A percentile compares a stretch with the other conserved stretches of the same genome.
These are phyloP conservation scores for Galerina sulciceps DNA, from an alignment of 768 basidiomycete genomes.

Conservation along the genomic window DNA sequence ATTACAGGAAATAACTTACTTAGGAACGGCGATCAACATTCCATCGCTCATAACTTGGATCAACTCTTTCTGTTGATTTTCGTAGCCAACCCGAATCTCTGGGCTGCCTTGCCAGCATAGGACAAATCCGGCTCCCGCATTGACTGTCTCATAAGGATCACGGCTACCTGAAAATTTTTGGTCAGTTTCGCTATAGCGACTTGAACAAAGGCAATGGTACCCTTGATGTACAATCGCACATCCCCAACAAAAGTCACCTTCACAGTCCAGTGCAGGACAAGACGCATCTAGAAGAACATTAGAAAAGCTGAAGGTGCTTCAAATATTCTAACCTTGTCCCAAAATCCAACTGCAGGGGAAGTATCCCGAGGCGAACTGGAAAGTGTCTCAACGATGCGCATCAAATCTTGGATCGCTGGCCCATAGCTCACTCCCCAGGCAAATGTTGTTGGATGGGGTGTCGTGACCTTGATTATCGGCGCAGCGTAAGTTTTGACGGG, in stretches of 20 bases:
- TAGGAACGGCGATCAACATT: constrained; percentile 84
- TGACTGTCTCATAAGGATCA: constrained; percentile 74
- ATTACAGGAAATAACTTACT: constrained; percentile 52
- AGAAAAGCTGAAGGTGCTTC: neutral
- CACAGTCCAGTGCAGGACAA: constrained; percentile 85
- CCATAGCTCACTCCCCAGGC: constrained; percentile 91
- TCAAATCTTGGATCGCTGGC: constrained; percentile 85
- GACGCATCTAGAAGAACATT: constrained; percentile 53
- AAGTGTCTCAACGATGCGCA: constrained; percentile 81
- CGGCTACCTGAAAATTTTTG: constrained; percentile 62
- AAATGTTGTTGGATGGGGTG: constrained; percentile 69
- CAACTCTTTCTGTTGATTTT: constrained; percentile 75
- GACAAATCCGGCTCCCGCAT: constrained; percentile 84
- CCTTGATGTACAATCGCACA: constrained; percentile 86
- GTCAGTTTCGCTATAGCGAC: neutral
- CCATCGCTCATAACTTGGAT: constrained; percentile 82
- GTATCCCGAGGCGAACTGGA: constrained; percentile 78
- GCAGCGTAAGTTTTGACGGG: constrained; percentile 91
- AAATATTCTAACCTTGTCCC: constrained; percentile 76
- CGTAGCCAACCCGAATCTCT: constrained; percentile 67
- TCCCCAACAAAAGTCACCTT: constrained; percentile 69
- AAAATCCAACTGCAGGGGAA: constrained; percentile 87
- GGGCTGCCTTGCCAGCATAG: constrained; percentile 84
- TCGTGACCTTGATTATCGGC: constrained; percentile 70
- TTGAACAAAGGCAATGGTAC: constrained; percentile 36